Base-by-base conservation (phyloP, 176 grass and related monocot genomes). In the Zoysia pacifica region DNA sequence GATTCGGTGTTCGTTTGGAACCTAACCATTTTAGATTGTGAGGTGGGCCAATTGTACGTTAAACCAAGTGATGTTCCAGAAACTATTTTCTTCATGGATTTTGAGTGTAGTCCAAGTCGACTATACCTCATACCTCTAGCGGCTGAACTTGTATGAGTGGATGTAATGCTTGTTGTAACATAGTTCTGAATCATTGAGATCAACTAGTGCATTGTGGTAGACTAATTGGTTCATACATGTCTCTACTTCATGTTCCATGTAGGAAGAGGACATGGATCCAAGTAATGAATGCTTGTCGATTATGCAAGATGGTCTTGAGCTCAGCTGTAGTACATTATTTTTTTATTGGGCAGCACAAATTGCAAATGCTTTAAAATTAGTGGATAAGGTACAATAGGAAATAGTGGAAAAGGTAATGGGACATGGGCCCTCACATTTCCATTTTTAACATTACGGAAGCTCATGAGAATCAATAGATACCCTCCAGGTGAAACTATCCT, bases 81-180 rank as follows among this genome's bases (percentile, higher is more conserved):
- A 65, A 58, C 20, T 35, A 18, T 2, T 38, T 55, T 64, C 52
- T n/a, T 28, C 59, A 46, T 78, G 9, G 38, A 7, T 86, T 68
- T 37, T 45, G 18, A 42, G 58, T 42, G 15, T 70, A 65, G 20
- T 40, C 10, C 5, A 20, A 9, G 11, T 2, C 43, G 15, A 62
- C 28, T 28, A 28, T 28, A 61, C 43, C 35, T 20, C 28, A 35
- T 16, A 43, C 37, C 36, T 39, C 18, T 48, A 56, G 54, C 19
- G 28, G 42, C 50, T 77, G 37, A 61, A 66, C 65, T 48, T 35
- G 28, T 16, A 52, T 62, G 20, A 49, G 43, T 76, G 62, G 62
- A 47, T 83, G 72, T 68, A 69, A 61, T 66, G 36, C 65, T 10
- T 73, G 63, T 43, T 81, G 74, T 78, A 85, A n/a, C 63, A 45